Conservation (phyloP, 1,139 yeast genomes). For the Suhomyces wounanorum region DNA sequence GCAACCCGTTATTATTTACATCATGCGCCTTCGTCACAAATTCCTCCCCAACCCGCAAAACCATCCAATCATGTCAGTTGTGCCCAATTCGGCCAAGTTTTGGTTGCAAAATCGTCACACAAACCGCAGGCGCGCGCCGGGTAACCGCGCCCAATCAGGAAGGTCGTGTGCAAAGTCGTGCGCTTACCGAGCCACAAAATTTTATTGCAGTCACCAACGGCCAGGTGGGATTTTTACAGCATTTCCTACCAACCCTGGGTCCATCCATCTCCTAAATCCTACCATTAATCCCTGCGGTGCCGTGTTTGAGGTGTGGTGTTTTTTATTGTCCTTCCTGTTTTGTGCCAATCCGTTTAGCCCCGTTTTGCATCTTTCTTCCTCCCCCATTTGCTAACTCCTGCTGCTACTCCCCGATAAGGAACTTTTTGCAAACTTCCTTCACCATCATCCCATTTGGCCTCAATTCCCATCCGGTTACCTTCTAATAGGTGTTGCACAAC, state of each 20-base stretch:
- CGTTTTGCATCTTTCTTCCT: neutral
- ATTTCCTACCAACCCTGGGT: constrained; percentile 3
- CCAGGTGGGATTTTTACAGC: constrained; percentile 15
- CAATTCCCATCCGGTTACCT: neutral
- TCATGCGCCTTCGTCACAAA: neutral
- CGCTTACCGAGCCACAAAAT: constrained; percentile 14
- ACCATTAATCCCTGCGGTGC: neutral
- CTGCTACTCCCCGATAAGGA: constrained; percentile 3
- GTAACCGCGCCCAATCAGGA: constrained; percentile 11
- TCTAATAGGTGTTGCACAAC: neutral
- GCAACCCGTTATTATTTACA: constrained; percentile 1
- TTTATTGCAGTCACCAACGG: constrained; percentile 17
- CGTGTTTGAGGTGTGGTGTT: neutral
- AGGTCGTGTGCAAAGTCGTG: constrained; percentile 13
- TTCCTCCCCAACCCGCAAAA: neutral
- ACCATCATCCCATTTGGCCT: neutral
- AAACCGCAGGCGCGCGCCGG: constrained; percentile 6
- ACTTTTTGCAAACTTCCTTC: neutral
- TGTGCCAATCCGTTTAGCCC: neutral
- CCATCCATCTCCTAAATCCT: neutral
- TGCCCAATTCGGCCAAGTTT: constrained; percentile 2
- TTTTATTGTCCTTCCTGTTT: neutral
- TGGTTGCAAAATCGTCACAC: constrained; percentile 13
- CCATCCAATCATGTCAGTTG: neutral
- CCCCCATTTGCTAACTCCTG: neutral